Evolutionary conservation across 495 filamentous ascomycete genomes (phyloP), one percentile per base, ranked within the genome.

Genomic region (Cryomyces antarcticus): DNA sequence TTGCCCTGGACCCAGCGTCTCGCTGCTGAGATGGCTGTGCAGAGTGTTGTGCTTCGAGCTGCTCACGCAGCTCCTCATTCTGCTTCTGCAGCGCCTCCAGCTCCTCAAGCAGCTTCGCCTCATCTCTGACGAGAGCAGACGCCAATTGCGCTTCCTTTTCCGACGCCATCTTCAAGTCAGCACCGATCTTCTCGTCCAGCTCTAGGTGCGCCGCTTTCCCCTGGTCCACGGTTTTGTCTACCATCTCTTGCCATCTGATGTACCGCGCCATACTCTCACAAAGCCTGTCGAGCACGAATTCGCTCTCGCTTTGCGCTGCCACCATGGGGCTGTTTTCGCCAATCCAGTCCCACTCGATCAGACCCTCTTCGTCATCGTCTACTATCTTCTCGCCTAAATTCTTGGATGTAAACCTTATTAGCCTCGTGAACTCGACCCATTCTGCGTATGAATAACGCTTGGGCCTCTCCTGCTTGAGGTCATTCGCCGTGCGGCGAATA

Each of bases 321-420:
- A 79, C 41, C 66, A 79, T 64, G 11, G 75, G 75, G 48, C 68
- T 72, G 43, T 69, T 66, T 47, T 73, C 66, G 4, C 75, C 75
- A 37, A 79, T 77, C 75, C 74, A 79, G 49, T 79, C 75, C 75
- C 75, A 78, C 30, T 74, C 70, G 11, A 77, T 53, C 1, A 76
- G 45, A 0, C 71, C 72, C 34, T 67, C 65, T 33, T 73, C 69
- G 44, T 71, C 70, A 46, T 74, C 70, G 28, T 69, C 64, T 7
- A 7, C 12, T 12, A 7, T 35, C 33, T 12, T 35, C 33, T 35
- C 12, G 7, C 12, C 33, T 12, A 7, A 35, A 12, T 45, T 43
- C 28, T 28, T 41, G 24, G 67, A 52, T 2, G 67, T 73, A 47
- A 76, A 75, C 5, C 68, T 65, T 30, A 78, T 78, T 38, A 79